Evolutionary conservation across 306 rosid species (phyloP).

Genomic region (Cucurbita pepo): DNA sequence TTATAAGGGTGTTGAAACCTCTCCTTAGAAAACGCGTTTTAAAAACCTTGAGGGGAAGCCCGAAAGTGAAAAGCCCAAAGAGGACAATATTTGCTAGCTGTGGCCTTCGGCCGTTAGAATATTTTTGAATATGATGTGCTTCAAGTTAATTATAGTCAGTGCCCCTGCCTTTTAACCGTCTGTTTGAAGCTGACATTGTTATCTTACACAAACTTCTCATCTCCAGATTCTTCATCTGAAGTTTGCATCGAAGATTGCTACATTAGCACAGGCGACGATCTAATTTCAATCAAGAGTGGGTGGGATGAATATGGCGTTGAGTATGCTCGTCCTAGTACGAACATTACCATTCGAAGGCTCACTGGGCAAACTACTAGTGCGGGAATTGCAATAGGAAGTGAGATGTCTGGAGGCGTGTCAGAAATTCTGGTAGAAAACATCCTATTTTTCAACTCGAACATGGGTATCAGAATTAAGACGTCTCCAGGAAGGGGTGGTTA

Average conservation of each 20-base stretch:
- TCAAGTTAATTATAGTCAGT: not conserved
- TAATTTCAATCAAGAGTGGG: constrained; percentile 52
- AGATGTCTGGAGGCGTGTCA: constrained; percentile 62
- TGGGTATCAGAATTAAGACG: constrained; percentile 40
- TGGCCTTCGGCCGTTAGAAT: not conserved
- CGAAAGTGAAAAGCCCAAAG: no score
- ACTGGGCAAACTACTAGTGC: constrained; percentile 34
- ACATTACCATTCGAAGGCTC: constrained; percentile 29
- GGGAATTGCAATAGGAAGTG: constrained; percentile 43
- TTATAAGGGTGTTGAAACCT: no score
- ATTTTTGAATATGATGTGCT: not conserved
- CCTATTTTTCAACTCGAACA: constrained; percentile 18
- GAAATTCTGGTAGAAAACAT: constrained; percentile 21
- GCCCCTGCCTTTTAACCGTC: not conserved
- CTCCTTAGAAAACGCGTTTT: no score
- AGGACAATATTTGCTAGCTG: no score
- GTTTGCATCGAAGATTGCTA: constrained; percentile 49
- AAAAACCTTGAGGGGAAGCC: no score
- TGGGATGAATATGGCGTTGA: constrained; percentile 58
- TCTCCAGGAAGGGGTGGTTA: constrained; percentile 53
- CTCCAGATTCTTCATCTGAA: constrained; percentile 39
- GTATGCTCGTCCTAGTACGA: constrained; percentile 31
- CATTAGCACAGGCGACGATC: constrained; percentile 44
- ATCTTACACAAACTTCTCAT: not conserved
- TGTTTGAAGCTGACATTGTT: not conserved